These are phyloP conservation scores for Candida dubliniensis DNA, from an alignment of 1,139 yeast genomes.

Conservation along the genomic window DNA sequence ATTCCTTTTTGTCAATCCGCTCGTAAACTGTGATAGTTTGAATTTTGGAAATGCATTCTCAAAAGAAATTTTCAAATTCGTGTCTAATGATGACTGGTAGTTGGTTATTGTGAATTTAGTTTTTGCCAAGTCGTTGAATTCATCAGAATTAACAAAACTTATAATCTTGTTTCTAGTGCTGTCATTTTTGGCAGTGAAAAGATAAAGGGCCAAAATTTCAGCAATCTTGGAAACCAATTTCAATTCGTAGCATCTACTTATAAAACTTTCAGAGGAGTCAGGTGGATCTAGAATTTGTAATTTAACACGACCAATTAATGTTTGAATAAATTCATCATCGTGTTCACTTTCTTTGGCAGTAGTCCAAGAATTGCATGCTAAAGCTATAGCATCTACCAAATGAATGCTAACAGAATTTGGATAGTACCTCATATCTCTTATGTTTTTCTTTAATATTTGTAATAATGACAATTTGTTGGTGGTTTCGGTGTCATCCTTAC, in stretches of 20 bases:
- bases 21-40: conserved; percentile 53
- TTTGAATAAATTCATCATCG: conserved; percentile 52
- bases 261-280: conserved; percentile 24
- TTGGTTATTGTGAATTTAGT: conserved; percentile 30
- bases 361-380: conserved; percentile 70
- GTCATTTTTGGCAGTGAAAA: conserved; percentile 58
- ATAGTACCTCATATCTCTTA: conserved; percentile 49
- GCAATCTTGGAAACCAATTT: conserved; percentile 65
- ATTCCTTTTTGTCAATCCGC: conserved; percentile 48
- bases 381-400: conserved; percentile 62
- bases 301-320: conserved; percentile 44
- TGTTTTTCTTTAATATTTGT: conserved; percentile 58
- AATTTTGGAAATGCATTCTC: conserved; percentile 47
- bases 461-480: conserved; percentile 40
- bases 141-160: conserved; percentile 38
- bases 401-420: conserved; percentile 62
- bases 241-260: conserved; percentile 55
- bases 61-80: conserved; percentile 32
- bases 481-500: conserved; percentile 1
- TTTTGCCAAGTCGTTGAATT: conserved; percentile 33
- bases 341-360: conserved; percentile 51
- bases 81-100: conserved; percentile 44
- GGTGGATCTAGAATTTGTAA: conserved; percentile 21
- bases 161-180: conserved; percentile 43
- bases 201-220: conserved; percentile 70